Evolutionary conservation across 768 basidiomycete species (phyloP).

Genomic region (Tylopilus intermedius): DNA sequence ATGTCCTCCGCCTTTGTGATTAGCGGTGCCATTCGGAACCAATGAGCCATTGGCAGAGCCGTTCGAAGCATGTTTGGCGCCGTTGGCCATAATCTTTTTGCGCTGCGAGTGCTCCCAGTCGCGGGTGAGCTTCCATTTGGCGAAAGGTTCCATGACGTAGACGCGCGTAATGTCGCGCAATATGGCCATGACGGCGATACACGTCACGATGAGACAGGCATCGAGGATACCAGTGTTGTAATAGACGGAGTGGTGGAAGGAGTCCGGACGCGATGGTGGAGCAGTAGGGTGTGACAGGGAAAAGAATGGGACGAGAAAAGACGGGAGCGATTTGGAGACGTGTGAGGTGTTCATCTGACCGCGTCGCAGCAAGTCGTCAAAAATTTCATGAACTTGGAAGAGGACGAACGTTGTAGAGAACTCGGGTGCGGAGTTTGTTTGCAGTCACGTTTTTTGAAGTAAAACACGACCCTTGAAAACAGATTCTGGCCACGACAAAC

Average conservation of each 20-base stretch:
- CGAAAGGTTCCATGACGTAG: slow-evolving; percentile 74
- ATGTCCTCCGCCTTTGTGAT: slow-evolving; percentile 21
- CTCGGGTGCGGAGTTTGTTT: slow-evolving; percentile 26
- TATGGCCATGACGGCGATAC: slow-evolving; percentile 82
- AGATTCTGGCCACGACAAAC: slow-evolving; percentile 7
- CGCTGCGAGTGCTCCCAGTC: slow-evolving; percentile 36
- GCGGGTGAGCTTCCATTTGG: slow-evolving; percentile 64
- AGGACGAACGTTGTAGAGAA: slow-evolving; percentile 7
- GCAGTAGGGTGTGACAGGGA: slow-evolving; percentile 64
- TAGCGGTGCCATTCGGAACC: slow-evolving; percentile 29
- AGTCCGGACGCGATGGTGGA: slow-evolving; percentile 57
- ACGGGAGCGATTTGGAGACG: slow-evolving; percentile 41
- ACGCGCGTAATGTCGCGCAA: slow-evolving; percentile 76
- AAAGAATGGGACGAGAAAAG: slow-evolving; percentile 63
- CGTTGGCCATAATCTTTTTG: slow-evolving; percentile 19
- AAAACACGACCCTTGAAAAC: slow-evolving; percentile 25
- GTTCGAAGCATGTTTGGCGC: slow-evolving; percentile 28
- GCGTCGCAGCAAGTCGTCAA: slow-evolving; percentile 29
- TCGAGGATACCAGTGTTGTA: slow-evolving; percentile 75
- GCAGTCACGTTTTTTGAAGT: slow-evolving; percentile 26
- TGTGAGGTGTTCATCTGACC: slow-evolving; percentile 35
- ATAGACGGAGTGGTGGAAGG: slow-evolving; percentile 64
- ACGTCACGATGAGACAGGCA: slow-evolving; percentile 72
- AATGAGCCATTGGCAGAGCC: slow-evolving; percentile 19
- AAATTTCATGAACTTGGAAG: slow-evolving; percentile 31